phyloP scores from a whole-genome alignment of 345 rosid species.

The Eucalyptus caleyi region DNA sequence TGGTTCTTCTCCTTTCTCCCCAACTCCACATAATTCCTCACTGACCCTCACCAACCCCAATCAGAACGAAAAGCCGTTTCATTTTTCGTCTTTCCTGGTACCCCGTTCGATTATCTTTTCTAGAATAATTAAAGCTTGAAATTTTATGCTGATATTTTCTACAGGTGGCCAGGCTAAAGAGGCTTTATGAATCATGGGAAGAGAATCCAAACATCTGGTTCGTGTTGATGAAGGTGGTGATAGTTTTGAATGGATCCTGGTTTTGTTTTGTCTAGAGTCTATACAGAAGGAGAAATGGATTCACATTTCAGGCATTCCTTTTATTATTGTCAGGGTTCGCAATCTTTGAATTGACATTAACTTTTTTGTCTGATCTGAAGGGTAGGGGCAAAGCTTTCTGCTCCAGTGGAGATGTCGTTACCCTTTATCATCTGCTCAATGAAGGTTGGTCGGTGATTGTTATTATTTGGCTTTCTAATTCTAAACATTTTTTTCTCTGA shows the following conservation, averaged over 20 bases:
- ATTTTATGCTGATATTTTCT: neutral
- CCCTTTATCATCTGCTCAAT: slow-evolving; percentile 40
- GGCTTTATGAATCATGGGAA: slow-evolving; percentile 91
- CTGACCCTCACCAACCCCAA: too few species aligned
- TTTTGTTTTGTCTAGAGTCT: neutral
- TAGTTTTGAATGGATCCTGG: neutral
- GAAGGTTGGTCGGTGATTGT: slow-evolving; percentile 38
- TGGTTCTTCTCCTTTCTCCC: too few species aligned
- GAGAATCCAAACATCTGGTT: slow-evolving; percentile 82
- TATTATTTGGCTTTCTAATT: neutral
- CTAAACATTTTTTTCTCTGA: neutral
- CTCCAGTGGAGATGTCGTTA: slow-evolving; percentile 67
- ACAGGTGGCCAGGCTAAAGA: slow-evolving; percentile 60
- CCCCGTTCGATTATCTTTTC: too few species aligned
- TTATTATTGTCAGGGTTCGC: neutral
- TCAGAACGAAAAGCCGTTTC: too few species aligned
- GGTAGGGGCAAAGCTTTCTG: slow-evolving; percentile 79
- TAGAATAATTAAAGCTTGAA: neutral
- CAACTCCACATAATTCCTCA: too few species aligned
- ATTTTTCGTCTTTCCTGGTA: too few species aligned
- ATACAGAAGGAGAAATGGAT: neutral
- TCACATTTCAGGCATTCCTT: neutral
- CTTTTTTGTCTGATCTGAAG: slow-evolving; percentile 34
- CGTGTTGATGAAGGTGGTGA: slow-evolving; percentile 65
- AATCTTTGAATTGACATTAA: neutral